phyloP scores from a whole-genome alignment of 768 basidiomycete species.

The Amanita exitialis region DNA sequence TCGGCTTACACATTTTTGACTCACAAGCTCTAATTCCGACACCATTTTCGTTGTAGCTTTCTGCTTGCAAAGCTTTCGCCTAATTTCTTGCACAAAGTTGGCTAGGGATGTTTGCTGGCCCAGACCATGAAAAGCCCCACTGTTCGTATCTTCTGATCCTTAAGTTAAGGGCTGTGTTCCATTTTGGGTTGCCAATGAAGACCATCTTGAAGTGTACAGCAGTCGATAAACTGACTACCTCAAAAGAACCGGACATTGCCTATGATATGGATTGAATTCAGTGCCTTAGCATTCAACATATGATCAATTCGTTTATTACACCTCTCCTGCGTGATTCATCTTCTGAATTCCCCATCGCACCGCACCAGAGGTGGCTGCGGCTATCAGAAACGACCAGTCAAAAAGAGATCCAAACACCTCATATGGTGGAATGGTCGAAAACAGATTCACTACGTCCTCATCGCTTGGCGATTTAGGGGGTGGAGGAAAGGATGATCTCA shows the following conservation, averaged over 20 bases:
- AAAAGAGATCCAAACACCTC: slow-evolving; percentile 67
- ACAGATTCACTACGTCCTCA: slow-evolving; percentile 35
- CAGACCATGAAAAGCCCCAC: too few species aligned
- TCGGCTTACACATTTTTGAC: too few species aligned
- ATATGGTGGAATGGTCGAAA: slow-evolving; percentile 64
- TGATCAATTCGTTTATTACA: not conserved
- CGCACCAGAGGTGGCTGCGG: slow-evolving; percentile 37
- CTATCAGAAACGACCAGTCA: slow-evolving; percentile 59
- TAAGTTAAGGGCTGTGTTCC: too few species aligned
- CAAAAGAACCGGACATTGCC: not conserved
- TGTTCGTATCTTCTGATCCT: too few species aligned
- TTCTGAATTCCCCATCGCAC: slow-evolving; percentile 48
- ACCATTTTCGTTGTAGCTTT: too few species aligned
- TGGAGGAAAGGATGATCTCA: slow-evolving; percentile 73
- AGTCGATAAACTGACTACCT: too few species aligned
- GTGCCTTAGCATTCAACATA: not conserved
- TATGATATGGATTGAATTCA: not conserved
- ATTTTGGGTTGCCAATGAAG: too few species aligned
- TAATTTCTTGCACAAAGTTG: too few species aligned
- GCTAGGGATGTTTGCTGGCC: too few species aligned
- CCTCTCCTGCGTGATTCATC: slow-evolving; percentile 23
- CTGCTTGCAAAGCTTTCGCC: too few species aligned
- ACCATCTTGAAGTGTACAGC: too few species aligned
- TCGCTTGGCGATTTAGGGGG: slow-evolving; percentile 21
- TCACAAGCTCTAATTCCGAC: too few species aligned